Percentiles rank a stretch among this genome's conserved stretches.
Evolutionary conservation across 495 filamentous ascomycete genomes (phyloP).

Genomic region (Geoglossum glabrum): DNA sequence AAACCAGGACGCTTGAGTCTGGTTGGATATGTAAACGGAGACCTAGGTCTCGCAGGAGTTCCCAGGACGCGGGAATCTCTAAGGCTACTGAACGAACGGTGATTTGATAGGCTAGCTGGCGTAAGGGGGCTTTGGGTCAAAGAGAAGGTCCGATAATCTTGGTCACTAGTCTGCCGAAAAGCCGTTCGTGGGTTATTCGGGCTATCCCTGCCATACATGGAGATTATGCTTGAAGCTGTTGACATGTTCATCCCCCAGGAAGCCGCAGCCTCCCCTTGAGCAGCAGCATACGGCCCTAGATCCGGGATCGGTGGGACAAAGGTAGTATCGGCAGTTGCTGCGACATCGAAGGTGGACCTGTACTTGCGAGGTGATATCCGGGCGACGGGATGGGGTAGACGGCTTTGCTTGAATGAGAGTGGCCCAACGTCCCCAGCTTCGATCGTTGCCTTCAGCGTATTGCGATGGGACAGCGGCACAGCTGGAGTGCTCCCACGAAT

Average conservation of each 20-base stretch:
- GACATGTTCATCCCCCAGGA: not conserved
- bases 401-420: not conserved
- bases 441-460: not conserved
- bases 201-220: slow-evolving; percentile 5
- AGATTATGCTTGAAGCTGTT: slow-evolving; percentile 22
- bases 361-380: not conserved
- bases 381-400: not conserved
- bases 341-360: not conserved
- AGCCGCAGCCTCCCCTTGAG: not conserved
- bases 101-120: slow-evolving; percentile 27
- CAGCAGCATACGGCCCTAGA: not conserved
- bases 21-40: not conserved
- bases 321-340: not conserved
- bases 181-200: not conserved
- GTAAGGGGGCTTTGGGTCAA: slow-evolving; percentile 31
- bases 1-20: not conserved
- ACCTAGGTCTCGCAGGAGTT: not conserved
- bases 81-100: slow-evolving; percentile 32
- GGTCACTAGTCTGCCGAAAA: slow-evolving; percentile 14
- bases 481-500: not conserved
- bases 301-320: not conserved
- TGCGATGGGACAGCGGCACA: not conserved
- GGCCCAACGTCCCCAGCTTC: not conserved
- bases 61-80: slow-evolving; percentile 20
- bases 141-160: slow-evolving; percentile 33